Conservation (phyloP, 768 basidiomycete species). For the Exidia glandulosa region DNA sequence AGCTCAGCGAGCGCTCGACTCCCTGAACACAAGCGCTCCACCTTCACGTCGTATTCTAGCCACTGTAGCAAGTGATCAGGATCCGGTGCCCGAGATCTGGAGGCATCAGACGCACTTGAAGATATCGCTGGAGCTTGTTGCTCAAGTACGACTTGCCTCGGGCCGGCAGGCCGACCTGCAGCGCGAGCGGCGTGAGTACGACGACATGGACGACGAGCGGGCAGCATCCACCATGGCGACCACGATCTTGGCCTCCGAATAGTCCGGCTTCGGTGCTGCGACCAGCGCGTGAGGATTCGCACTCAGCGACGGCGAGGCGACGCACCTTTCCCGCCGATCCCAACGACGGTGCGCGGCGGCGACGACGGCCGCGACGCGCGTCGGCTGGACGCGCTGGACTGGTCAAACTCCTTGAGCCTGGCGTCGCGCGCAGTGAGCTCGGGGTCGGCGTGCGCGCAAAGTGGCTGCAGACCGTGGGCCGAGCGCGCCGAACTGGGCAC, state of each 20-base stretch:
- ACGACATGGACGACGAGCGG: background rate
- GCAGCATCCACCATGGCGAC: slow-evolving; percentile 70
- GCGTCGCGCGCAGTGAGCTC: background rate
- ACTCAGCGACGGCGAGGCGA: slow-evolving; percentile 1
- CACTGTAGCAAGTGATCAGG: slow-evolving; percentile 42
- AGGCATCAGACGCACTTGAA: slow-evolving; percentile 48
- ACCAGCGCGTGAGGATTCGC: slow-evolving; percentile 1
- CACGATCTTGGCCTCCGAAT: slow-evolving; percentile 97
- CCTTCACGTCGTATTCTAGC: slow-evolving; percentile 96
- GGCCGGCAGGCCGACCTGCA: slow-evolving; percentile 90
- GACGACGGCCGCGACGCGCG: slow-evolving; percentile 64
- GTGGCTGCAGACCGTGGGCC: background rate
- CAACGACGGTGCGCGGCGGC: slow-evolving; percentile 73
- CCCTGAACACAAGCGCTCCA: slow-evolving; percentile 14
- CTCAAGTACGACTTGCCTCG: slow-evolving; percentile 96
- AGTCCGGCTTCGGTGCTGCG: slow-evolving; percentile 90
- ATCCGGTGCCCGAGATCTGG: background rate
- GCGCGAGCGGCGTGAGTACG: background rate
- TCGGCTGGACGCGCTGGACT: slow-evolving; percentile 59
- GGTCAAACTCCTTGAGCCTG: slow-evolving; percentile 60
- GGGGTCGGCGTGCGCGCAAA: background rate
- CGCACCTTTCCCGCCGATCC: slow-evolving; percentile 80
- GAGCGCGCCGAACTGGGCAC: background rate
- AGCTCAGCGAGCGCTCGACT: background rate
- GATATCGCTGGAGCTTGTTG: slow-evolving; percentile 94